Percentiles rank a stretch among this genome's conserved stretches.
These are phyloP conservation scores for Trichoderma sp. DNA, from an alignment of 2,329 filamentous ascomycete genomes.

Conservation along the genomic window DNA sequence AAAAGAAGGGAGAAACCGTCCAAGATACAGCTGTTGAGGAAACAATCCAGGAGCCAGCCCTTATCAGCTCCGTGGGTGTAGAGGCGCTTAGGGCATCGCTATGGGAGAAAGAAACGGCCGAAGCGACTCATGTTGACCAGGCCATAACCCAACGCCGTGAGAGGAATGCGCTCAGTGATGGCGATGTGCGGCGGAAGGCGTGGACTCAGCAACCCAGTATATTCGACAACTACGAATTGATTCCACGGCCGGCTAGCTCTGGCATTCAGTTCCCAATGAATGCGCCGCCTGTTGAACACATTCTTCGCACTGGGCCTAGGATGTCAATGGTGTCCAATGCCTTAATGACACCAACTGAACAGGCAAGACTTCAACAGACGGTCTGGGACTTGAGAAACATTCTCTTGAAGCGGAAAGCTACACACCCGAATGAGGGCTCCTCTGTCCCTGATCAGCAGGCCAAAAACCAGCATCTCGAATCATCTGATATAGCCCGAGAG, in stretches of 20 bases:
- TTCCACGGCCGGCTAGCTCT: slow-evolving; percentile 18
- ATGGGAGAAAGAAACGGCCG: not conserved
- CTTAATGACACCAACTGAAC: slow-evolving; percentile 38
- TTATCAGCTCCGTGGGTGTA: not conserved
- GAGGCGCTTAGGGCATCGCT: not conserved
- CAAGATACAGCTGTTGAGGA: not conserved
- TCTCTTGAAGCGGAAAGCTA: slow-evolving; percentile 27
- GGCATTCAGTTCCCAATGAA: slow-evolving; percentile 22
- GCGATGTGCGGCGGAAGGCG: not conserved
- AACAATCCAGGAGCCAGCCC: not conserved
- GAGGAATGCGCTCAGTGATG: not conserved
- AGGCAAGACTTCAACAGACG: slow-evolving; percentile 1
- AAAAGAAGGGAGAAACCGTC: not conserved
- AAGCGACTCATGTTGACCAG: not conserved
- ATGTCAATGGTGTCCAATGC: slow-evolving; percentile 33
- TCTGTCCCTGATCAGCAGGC: slow-evolving; percentile 29
- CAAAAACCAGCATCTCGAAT: slow-evolving; percentile 36
- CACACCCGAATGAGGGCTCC: slow-evolving; percentile 41
- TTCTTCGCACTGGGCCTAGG: slow-evolving; percentile 34
- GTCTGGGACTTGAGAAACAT: slow-evolving; percentile 9
- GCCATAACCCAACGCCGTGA: not conserved
- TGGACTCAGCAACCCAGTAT: slow-evolving; percentile 29
- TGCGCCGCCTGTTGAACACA: slow-evolving; percentile 31
- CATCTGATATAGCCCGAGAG: slow-evolving; percentile 33
- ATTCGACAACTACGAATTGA: slow-evolving; percentile 16